Evolutionary conservation across 805 yeast genomes (phyloP).

Genomic region (Saturnispora kantuleensis): DNA sequence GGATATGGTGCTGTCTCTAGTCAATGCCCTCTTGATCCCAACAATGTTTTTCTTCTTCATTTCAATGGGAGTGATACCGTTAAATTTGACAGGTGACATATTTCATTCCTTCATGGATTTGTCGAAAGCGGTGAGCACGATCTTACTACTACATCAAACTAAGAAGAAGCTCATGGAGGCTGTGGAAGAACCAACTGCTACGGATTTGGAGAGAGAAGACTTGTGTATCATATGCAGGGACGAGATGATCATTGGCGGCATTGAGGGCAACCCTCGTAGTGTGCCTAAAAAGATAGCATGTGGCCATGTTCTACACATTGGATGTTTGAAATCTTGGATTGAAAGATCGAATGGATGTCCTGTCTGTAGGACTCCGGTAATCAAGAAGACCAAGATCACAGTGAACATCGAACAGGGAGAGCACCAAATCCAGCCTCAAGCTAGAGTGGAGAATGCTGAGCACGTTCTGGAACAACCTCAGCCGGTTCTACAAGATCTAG

Average conservation of each 20-base stretch:
- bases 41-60: slow-evolving; percentile 38
- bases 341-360: slow-evolving; percentile 92
- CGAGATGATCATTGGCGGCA: slow-evolving; percentile 51
- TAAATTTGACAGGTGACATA: slow-evolving; percentile 24
- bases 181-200: slow-evolving; percentile 51
- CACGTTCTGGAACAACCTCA: too few relatives aligned
- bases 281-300: slow-evolving; percentile 73
- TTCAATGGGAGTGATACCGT: slow-evolving; percentile 29
- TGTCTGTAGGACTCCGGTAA: slow-evolving; percentile 69
- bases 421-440: neutral
- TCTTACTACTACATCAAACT: slow-evolving; percentile 33
- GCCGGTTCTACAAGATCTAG: too few relatives aligned
- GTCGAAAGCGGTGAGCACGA: slow-evolving; percentile 27
- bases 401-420: neutral
- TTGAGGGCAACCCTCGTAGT: slow-evolving; percentile 26
- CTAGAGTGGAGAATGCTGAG: too few relatives aligned
- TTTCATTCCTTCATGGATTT: slow-evolving; percentile 22
- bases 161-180: slow-evolving; percentile 54
- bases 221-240: slow-evolving; percentile 88
- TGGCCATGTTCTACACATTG: slow-evolving; percentile 81
- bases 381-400: slow-evolving; percentile 13
- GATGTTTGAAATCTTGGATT: slow-evolving; percentile 88
- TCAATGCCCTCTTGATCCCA: slow-evolving; percentile 7
- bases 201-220: slow-evolving; percentile 53
- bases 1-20: slow-evolving; percentile 38